Evolutionary conservation across 192 early-diverging fungal species (phyloP).

Genomic region (Coemansia sp.): DNA sequence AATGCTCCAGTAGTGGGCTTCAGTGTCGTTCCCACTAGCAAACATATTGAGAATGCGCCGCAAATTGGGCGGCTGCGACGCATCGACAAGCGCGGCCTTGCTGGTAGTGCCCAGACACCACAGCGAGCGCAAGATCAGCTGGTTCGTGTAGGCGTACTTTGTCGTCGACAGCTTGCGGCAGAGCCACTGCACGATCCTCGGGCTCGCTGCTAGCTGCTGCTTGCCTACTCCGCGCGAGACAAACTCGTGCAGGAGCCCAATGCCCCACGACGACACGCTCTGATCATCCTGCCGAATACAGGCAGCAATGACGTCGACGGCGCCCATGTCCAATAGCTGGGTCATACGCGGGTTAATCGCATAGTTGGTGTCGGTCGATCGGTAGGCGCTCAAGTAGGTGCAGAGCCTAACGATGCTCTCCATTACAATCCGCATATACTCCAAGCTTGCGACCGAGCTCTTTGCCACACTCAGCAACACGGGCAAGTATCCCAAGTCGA

Average conservation of each 20-base stretch:
- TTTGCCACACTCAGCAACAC: conserved; percentile 39
- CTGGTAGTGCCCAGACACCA: conserved; percentile 34
- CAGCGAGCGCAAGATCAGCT: conserved; percentile 51
- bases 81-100: conserved; percentile 14
- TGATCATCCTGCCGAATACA: conserved; percentile 44
- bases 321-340: conserved; percentile 34
- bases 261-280: conserved; percentile 53
- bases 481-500: conserved; percentile 27
- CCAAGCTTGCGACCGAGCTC: conserved; percentile 20
- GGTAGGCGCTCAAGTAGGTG: conserved; percentile 26
- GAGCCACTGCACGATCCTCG: conserved; percentile 39
- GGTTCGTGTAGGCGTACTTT: conserved; percentile 50
- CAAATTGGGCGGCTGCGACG: conserved; percentile 35
- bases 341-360: conserved; percentile 22
- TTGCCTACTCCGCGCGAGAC: conserved; percentile 43
- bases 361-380: not conserved
- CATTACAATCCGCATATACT: conserved; percentile 34
- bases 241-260: conserved; percentile 54
- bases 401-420: conserved; percentile 51
- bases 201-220: conserved; percentile 27
- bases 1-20: conserved; percentile 42
- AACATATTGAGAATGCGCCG: conserved; percentile 44
- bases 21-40: conserved; percentile 30
- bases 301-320: conserved; percentile 29
- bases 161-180: conserved; percentile 41